Base-by-base conservation (phyloP, 1,284 basidiomycete species). In the Cerioporus squamosus region DNA sequence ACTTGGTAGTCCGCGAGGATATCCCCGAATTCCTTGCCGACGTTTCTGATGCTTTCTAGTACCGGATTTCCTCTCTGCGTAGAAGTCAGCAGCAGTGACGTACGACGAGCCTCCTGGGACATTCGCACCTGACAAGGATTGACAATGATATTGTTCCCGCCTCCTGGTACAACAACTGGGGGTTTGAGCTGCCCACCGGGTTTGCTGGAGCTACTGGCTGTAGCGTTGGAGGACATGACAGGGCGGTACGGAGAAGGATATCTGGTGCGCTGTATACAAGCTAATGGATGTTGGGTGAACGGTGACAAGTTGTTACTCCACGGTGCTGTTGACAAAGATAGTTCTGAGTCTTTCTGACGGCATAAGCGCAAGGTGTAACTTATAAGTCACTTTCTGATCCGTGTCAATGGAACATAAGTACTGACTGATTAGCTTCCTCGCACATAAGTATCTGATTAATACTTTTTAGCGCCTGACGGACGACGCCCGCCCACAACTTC, bases 1-100 rank as follows among this genome's bases (percentile, higher is more conserved):
- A 97, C 94, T 73, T 97, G 94, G 72, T 93, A 98, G 72, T 99
- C 97, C 4, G 91, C 88, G 4, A 92, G 81, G 55, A 99, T 96
- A 69, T 99, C 96, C 0, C 93, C 93, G 68, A 94, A 97, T 74
- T 99, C 96, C 77, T 96, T 97, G 0, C 91, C 87, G 1, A 98
- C 90, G 73, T 94, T 93, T 60, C 89, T 84, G 53, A 99, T 91
- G 61, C 84, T 84, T 61, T 91, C 86, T 8, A 98, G 81, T 8
- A 98, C 77, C 0, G 94, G 94, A 68, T 99, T 99, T 17, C 93
- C 86, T 64, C 94, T 82, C 91, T 97, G 68, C 53, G 26, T 50
- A 36, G 61, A 44, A 22, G 40, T 17, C 9, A 29, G 22, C 26
- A 9, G 26, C 26, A 29, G 26, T 9, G 24, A 17, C 26, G 9